Evolutionary conservation across 2,329 filamentous ascomycete species (phyloP).

Genomic region (Colletotrichum camelliae): DNA sequence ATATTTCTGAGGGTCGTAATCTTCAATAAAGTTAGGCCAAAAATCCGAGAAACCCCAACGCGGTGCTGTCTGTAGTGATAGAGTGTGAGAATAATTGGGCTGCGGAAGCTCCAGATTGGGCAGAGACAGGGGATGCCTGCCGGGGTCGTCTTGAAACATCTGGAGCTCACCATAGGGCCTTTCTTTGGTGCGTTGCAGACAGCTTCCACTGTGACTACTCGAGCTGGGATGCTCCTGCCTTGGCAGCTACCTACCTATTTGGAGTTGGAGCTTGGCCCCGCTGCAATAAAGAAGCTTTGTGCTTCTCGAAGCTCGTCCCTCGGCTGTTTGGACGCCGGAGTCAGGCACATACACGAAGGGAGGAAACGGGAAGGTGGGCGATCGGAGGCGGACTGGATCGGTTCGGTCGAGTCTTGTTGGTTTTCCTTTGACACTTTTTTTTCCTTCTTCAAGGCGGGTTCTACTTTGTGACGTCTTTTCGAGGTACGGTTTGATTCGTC

Average conservation of each 20-base stretch:
- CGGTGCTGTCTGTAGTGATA: background rate
- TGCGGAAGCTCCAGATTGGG: background rate
- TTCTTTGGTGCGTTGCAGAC: background rate
- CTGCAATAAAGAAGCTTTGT: background rate
- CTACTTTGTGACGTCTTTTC: background rate
- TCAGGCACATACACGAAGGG: background rate
- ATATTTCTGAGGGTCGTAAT: constrained; percentile 14
- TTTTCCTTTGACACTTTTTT: background rate
- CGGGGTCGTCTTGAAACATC: background rate
- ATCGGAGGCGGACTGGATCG: background rate
- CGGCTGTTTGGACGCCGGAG: background rate
- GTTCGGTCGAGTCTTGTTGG: background rate
- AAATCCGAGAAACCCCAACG: background rate
- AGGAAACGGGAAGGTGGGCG: background rate
- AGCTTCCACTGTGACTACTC: background rate
- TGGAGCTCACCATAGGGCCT: background rate
- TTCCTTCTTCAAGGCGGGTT: background rate
- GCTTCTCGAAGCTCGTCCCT: constrained; percentile 9
- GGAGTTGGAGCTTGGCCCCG: constrained; percentile 7
- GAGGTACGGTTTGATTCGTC: background rate
- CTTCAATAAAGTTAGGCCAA: background rate
- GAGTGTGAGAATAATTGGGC: background rate
- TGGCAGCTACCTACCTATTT: background rate
- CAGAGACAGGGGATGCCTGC: constrained; percentile 9
- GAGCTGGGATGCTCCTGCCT: constrained; percentile 9